phyloP scores from a whole-genome alignment of 2,329 filamentous ascomycete genomes.

The Tolypocladium album region DNA sequence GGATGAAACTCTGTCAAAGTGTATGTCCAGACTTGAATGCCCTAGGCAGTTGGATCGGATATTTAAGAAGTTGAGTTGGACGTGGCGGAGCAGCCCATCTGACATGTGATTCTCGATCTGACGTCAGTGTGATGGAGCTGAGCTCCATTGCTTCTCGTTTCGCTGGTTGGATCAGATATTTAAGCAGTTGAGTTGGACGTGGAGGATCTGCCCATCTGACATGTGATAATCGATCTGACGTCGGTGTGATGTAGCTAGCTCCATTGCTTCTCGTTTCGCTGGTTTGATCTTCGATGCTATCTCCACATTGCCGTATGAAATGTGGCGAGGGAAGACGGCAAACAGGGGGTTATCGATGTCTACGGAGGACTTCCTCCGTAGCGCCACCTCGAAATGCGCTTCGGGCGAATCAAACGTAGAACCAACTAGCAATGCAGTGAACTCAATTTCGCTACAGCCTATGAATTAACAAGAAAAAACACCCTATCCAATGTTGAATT shows the following conservation, averaged over 20 bases:
- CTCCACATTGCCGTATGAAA: background rate
- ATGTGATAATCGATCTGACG: slow-evolving; percentile 1
- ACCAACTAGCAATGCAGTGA: background rate
- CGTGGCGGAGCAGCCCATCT: background rate
- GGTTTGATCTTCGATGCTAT: background rate
- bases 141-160: background rate
- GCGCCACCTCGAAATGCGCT: no score
- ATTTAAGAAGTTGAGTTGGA: background rate
- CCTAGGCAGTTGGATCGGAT: background rate
- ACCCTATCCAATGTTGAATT: slow-evolving; percentile 56
- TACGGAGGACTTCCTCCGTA: no score
- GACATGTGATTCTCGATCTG: background rate
- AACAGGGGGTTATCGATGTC: no score
- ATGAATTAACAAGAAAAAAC: background rate
- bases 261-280: background rate
- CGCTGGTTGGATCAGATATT: background rate
- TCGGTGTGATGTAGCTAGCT: background rate
- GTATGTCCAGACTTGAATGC: background rate
- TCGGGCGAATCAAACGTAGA: background rate
- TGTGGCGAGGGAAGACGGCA: background rate
- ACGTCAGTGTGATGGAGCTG: background rate
- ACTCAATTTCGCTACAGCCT: background rate
- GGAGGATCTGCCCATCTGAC: background rate
- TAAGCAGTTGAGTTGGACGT: background rate
- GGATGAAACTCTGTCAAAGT: background rate